Base-by-base conservation (phyloP, 306 rosid genomes). In the Ceratonia siliqua region DNA sequence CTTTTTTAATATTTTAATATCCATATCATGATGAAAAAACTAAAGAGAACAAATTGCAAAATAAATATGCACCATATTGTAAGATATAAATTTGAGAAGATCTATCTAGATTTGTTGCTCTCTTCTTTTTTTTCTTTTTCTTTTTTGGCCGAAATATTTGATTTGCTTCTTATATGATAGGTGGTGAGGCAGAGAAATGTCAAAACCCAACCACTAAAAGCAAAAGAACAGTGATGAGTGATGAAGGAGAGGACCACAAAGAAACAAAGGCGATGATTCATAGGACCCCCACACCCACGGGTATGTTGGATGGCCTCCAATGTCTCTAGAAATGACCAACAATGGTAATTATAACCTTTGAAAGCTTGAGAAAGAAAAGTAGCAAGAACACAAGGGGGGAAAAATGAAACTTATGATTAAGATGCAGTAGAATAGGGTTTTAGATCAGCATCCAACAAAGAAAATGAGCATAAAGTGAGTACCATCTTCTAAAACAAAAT, bases 401-500 rank as follows among this genome's bases (percentile, higher is more conserved):
- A 70, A 75, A 46, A 83, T 72, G 79, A 77, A 72, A 69, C 75
- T 58, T 73, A 86, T 86, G 88, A 90, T 90, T 79, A 85, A 74
- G 77, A 83, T 79, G 87, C 55, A 49, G 55, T 82, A 82, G 93
- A 82, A 79, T 77, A 87, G 67, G 82, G 54, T 62, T 49, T 42
- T 64, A 74, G 81, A 73, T 77, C 33, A 77, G 85, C 50, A 85
- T 86, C 88, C 92, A 84, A 88, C 85, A 55, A 82, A 73, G 74
- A 74, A 67, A 73, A 25, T 58, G 41, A 52, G 81, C 56, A 74
- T 78, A 88, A 84, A 90, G 92, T 82, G 70, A 74, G 74, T 46
- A 82, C 76, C 84, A 88, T 85, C 79, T 84, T 90, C 96, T 69
- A 70, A 84, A 90, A 86, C 91, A 76, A 76, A 79, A 86, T 88